Conservation (phyloP, 257 asterid species). For the Catharanthus roseus region DNA sequence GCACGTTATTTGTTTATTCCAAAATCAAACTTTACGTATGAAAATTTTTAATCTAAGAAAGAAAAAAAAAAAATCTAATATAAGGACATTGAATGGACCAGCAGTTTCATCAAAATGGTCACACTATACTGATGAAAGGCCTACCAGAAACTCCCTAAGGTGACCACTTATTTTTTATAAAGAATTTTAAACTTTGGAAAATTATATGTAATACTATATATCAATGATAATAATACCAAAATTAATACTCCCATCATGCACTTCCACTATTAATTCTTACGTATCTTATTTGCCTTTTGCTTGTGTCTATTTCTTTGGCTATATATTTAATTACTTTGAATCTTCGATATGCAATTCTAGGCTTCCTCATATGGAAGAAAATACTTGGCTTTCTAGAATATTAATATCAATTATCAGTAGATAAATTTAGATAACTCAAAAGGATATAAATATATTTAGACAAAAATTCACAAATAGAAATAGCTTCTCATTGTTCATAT, state of each 20-base stretch:
- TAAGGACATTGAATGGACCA: neutral
- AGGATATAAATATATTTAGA: too few species aligned
- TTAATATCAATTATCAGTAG: too few species aligned
- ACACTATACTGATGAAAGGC: neutral
- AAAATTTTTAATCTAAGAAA: neutral
- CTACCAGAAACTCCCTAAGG: neutral
- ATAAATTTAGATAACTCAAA: too few species aligned
- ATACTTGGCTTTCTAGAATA: too few species aligned
- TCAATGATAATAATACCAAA: neutral
- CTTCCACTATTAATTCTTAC: neutral
- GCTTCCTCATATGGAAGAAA: neutral
- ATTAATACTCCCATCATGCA: too few species aligned
- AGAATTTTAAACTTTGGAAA: too few species aligned
- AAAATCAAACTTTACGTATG: neutral
- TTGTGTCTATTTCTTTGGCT: too few species aligned
- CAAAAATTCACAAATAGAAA: too few species aligned
- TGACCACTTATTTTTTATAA: neutral
- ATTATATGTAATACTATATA: too few species aligned
- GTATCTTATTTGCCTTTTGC: neutral
- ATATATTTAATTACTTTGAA: too few species aligned
- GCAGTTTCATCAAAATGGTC: neutral
- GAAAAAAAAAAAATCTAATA: neutral
- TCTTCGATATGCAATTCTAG: neutral
- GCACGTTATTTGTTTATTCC: neutral
- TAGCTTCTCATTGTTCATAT: too few species aligned